A percentile compares a stretch with the other conserved stretches of the same genome.
phyloP scores from a whole-genome alignment of 2,329 filamentous ascomycete genomes.

The Aspergillus pseudoviridinutans region DNA sequence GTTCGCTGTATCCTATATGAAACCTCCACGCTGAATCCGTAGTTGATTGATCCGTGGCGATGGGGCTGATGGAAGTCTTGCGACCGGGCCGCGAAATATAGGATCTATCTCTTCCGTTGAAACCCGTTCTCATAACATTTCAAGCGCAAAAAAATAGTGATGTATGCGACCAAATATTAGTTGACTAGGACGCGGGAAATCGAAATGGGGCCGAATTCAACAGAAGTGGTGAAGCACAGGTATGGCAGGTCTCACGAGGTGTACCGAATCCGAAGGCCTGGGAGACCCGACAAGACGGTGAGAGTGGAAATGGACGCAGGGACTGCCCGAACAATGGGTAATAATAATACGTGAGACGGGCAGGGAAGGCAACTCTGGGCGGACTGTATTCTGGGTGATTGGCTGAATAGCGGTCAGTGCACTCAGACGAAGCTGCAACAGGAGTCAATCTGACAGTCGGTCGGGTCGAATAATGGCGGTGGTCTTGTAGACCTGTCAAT shows the following conservation, averaged over 20 bases:
- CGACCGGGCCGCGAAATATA: neutral
- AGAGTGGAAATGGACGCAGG: slow-evolving; percentile 10
- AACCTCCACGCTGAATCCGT: neutral
- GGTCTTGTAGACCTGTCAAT: neutral
- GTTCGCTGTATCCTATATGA: neutral
- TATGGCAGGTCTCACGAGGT: slow-evolving; percentile 14
- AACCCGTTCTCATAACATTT: neutral
- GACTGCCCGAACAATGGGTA: slow-evolving; percentile 8
- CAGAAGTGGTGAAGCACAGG: neutral
- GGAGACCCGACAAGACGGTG: slow-evolving; percentile 22
- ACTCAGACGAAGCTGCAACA: neutral
- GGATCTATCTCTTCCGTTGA: neutral
- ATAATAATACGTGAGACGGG: neutral
- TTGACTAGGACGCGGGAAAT: neutral
- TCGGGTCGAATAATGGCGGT: neutral
- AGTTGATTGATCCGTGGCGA: neutral
- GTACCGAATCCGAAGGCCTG: slow-evolving; percentile 21
- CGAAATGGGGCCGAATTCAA: neutral
- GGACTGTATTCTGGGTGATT: slow-evolving; percentile 12
- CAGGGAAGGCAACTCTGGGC: slow-evolving; percentile 7
- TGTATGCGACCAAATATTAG: neutral
- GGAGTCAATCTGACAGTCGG: neutral
- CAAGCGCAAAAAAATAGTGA: neutral
- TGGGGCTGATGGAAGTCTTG: neutral
- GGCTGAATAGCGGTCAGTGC: slow-evolving; percentile 17